These are phyloP conservation scores for Calonectria pauciramosa DNA, from an alignment of 2,329 filamentous ascomycete genomes.

Conservation along the genomic window DNA sequence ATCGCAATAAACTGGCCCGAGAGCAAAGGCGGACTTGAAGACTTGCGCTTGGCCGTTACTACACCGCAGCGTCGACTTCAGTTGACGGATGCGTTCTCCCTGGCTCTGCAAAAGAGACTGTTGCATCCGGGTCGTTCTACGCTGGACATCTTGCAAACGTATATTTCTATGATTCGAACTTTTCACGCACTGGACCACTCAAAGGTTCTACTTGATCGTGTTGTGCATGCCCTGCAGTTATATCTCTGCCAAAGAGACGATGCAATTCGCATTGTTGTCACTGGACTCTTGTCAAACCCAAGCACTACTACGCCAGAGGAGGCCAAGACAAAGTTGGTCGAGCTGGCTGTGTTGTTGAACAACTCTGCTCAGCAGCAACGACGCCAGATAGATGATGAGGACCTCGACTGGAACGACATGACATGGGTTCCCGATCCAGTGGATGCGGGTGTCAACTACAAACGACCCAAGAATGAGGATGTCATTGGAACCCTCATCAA, in stretches of 20 bases:
- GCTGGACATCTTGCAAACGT: slow-evolving; percentile 80
- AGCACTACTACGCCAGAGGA: slow-evolving; percentile 64
- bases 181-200: slow-evolving; percentile 83
- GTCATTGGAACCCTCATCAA: slow-evolving; percentile 92
- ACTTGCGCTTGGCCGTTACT: slow-evolving; percentile 79
- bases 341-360: slow-evolving; percentile 76
- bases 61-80: slow-evolving; percentile 77
- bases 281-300: slow-evolving; percentile 76
- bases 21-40: slow-evolving; percentile 79
- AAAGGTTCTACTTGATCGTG: slow-evolving; percentile 81
- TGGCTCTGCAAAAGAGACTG: slow-evolving; percentile 74
- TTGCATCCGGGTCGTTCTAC: slow-evolving; percentile 84
- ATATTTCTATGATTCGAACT: slow-evolving; percentile 83
- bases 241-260: slow-evolving; percentile 84
- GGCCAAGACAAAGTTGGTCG: slow-evolving; percentile 68
- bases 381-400: slow-evolving; percentile 71
- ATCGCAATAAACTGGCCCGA: slow-evolving; percentile 83
- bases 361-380: slow-evolving; percentile 69
- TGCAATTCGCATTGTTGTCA: slow-evolving; percentile 82
- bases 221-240: slow-evolving; percentile 79
- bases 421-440: slow-evolving; percentile 93
- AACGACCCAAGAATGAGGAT: slow-evolving; percentile 88
- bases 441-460: slow-evolving; percentile 93
- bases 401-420: slow-evolving; percentile 92
- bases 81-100: slow-evolving; percentile 78